Evolutionary conservation across 2,329 filamentous ascomycete species (phyloP).

Genomic region (Pseudocercospora pini-densiflorae): DNA sequence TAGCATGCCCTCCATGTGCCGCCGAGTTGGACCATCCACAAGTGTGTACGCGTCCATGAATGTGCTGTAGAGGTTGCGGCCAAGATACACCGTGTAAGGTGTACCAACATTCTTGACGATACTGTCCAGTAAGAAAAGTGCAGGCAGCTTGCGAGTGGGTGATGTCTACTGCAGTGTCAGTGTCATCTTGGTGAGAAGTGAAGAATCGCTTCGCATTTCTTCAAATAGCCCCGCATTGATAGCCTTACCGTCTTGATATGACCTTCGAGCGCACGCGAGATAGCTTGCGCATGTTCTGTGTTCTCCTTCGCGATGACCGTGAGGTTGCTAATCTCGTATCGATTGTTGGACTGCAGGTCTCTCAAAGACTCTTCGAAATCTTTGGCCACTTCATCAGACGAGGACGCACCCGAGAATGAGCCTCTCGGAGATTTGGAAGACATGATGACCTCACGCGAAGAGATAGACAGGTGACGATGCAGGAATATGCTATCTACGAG

Average conservation of each 20-base stretch:
- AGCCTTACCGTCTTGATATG: slow-evolving; percentile 90
- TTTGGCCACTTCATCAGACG: slow-evolving; percentile 85
- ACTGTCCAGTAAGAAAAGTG: slow-evolving; percentile 97
- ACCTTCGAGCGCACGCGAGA: slow-evolving; percentile 85
- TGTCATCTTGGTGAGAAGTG: slow-evolving; percentile 18
- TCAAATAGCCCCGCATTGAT: slow-evolving; percentile 29
- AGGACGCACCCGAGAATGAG: slow-evolving; percentile 48
- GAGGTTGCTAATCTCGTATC: slow-evolving; percentile 95
- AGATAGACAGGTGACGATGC: slow-evolving; percentile 30
- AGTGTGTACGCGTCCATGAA: slow-evolving; percentile 97
- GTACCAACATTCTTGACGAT: slow-evolving; percentile 99
- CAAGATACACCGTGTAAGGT: slow-evolving; percentile 94
- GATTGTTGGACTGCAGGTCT: slow-evolving; percentile 87
- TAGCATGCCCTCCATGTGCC: slow-evolving; percentile 95
- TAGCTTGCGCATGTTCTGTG: slow-evolving; percentile 91
- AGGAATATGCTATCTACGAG: slow-evolving; percentile 30
- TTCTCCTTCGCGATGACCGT: slow-evolving; percentile 98
- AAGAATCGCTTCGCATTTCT: not conserved
- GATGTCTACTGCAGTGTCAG: slow-evolving; percentile 69
- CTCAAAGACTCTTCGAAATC: slow-evolving; percentile 94
- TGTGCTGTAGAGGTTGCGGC: slow-evolving; percentile 86
- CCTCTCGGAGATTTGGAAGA: slow-evolving; percentile 52
- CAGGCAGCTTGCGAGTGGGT: slow-evolving; percentile 86
- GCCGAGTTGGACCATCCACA: slow-evolving; percentile 79
- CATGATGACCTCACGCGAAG: slow-evolving; percentile 54